Percentiles rank a stretch among this genome's conserved stretches.
These are phyloP conservation scores for Arabidopsis lyrata DNA, from an alignment of 441 rosid species.

Conservation along the genomic window DNA sequence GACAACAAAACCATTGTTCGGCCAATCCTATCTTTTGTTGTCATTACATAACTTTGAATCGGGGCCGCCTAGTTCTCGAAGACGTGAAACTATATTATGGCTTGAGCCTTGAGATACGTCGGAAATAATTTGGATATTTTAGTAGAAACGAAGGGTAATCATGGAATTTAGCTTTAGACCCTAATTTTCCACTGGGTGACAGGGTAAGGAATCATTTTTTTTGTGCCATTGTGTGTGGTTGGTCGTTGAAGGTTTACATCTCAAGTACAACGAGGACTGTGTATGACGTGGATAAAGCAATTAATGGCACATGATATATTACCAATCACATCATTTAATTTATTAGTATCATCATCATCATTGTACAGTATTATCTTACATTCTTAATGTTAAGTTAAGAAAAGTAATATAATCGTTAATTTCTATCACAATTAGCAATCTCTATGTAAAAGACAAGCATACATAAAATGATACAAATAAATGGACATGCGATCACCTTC, in stretches of 20 bases:
- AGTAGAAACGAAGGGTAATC: conserved; percentile 15
- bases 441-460: conserved; percentile 4
- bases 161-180: conserved; percentile 18
- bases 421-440: background rate
- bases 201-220: conserved; percentile 29
- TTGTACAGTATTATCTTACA: too few relatives aligned
- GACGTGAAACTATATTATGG: background rate
- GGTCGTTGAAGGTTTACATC: conserved; percentile 29
- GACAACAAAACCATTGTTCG: background rate
- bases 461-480: background rate
- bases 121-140: background rate
- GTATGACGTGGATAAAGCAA: conserved; percentile 34
- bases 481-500: background rate
- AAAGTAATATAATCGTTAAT: background rate
- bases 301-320: conserved; percentile 28
- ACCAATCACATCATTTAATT: conserved; percentile 13
- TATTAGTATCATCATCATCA: background rate
- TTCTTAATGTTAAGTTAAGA: background rate
- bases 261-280: conserved; percentile 35
- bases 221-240: conserved; percentile 32
- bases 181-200: conserved; percentile 20
- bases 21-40: background rate
- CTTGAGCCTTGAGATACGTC: background rate
- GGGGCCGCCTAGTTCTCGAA: background rate
- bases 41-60: background rate